Evolutionary conservation across 1,284 basidiomycete species (phyloP).

Genomic region (Retiboletus flavoniger): DNA sequence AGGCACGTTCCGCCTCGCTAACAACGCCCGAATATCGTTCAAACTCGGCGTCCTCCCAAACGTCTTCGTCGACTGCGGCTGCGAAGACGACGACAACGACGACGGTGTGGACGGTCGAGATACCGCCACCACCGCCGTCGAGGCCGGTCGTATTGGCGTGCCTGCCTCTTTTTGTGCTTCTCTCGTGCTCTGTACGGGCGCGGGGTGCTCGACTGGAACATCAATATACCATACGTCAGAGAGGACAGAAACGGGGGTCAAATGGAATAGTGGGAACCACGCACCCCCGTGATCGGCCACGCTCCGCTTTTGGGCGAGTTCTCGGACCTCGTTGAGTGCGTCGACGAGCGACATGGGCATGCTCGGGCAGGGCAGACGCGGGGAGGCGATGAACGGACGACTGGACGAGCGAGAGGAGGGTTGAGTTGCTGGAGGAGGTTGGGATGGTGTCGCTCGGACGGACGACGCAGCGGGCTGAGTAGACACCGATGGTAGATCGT

Average conservation of each 20-base stretch:
- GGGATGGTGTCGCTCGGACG: neutral
- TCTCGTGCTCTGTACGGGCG: neutral
- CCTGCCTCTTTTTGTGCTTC: neutral
- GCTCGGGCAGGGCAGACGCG: slow-evolving; percentile 21
- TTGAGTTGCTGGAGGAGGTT: slow-evolving; percentile 6
- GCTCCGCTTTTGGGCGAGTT: neutral
- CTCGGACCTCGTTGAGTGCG: slow-evolving; percentile 21
- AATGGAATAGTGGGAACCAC: neutral
- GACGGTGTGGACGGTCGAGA: neutral
- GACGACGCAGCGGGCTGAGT: slow-evolving; percentile 2
- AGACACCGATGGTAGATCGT: neutral
- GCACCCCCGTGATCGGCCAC: neutral
- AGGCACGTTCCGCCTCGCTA: slow-evolving; percentile 11
- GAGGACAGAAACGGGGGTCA: neutral
- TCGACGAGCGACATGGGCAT: slow-evolving; percentile 23
- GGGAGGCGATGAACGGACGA: slow-evolving; percentile 22
- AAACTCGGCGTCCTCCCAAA: slow-evolving; percentile 16
- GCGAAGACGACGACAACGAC: neutral
- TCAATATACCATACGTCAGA: slow-evolving; percentile 5
- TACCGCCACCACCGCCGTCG: neutral
- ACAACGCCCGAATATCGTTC: slow-evolving; percentile 18
- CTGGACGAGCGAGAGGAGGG: slow-evolving; percentile 3
- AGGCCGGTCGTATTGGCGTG: neutral
- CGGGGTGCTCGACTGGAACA: slow-evolving; percentile 1
- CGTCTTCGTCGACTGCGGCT: neutral